Evolutionary conservation across 1,139 yeast species (phyloP).

Genomic region (Hyphopichia pseudoburtonii): DNA sequence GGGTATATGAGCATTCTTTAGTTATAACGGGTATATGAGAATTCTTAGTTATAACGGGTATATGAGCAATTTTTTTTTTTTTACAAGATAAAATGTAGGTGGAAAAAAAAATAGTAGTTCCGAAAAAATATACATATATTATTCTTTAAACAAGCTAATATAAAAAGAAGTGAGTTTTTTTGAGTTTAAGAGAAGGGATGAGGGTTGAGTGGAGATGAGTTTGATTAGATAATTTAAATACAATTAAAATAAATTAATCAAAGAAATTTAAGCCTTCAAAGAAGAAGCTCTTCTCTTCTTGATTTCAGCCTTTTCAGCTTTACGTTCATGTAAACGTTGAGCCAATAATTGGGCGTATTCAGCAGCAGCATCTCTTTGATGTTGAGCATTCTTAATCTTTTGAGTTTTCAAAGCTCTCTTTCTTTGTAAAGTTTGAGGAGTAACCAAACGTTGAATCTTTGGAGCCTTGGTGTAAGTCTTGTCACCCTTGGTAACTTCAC

Average conservation of each 20-base stretch:
- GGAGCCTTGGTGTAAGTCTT: conserved; percentile 99
- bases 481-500: conserved; percentile 97
- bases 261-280: conserved; percentile 78
- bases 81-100: background rate
- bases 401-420: conserved; percentile 95
- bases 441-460: conserved; percentile 98
- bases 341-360: conserved; percentile 99
- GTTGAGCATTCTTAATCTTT: conserved; percentile 96
- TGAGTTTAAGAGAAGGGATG: no score
- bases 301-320: conserved; percentile 97
- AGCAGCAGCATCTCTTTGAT: conserved; percentile 99
- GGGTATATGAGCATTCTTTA: no score
- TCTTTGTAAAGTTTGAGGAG: conserved; percentile 99
- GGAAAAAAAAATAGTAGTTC: background rate
- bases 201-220: no score
- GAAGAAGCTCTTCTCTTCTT: conserved; percentile 99
- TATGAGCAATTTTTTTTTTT: background rate
- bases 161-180: background rate
- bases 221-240: no score
- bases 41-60: no score
- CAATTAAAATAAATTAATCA: no score
- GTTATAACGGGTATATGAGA: no score
- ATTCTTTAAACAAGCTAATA: conserved; percentile 1
- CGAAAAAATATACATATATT: conserved; percentile 1
- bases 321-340: conserved; percentile 96